Evolutionary conservation across 1,284 basidiomycete species (phyloP).

Genomic region (Moesziomyces antarcticus): DNA sequence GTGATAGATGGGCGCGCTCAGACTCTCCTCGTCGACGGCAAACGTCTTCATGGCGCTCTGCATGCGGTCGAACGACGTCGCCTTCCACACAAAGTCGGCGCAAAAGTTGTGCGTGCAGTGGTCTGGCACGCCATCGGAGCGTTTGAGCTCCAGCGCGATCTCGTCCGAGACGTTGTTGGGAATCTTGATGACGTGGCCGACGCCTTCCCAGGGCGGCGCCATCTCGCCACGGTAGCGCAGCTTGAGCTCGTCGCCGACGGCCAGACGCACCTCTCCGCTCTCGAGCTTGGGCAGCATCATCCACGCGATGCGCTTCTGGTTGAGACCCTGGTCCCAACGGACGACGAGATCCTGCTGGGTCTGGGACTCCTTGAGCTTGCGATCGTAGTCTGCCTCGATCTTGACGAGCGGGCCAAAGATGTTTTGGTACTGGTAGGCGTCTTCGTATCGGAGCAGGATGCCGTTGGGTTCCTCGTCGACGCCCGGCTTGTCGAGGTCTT

Average conservation of each 20-base stretch:
- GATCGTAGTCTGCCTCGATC: conserved; percentile 99
- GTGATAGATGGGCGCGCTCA: conserved; percentile 98
- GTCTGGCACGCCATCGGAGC: conserved; percentile 91
- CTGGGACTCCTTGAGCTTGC: conserved; percentile 95
- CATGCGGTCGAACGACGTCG: conserved; percentile 98
- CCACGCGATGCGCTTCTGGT: conserved; percentile 98
- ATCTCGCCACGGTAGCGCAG: conserved; percentile 88
- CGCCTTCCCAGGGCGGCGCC: conserved; percentile 86
- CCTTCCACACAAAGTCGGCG: conserved; percentile 99
- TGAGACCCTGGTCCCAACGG: conserved; percentile 96
- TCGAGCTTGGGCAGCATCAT: conserved; percentile 95
- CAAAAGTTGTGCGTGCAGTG: conserved; percentile 95
- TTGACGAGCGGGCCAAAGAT: conserved; percentile 98
- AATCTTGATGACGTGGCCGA: conserved; percentile 98
- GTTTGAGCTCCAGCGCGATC: conserved; percentile 90
- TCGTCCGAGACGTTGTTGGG: conserved; percentile 99
- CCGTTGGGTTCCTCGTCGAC: conserved; percentile 80
- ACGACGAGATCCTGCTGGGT: conserved; percentile 96
- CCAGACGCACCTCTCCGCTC: conserved; percentile 95
- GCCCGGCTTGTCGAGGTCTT: conserved; percentile 92
- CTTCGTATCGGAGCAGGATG: conserved; percentile 87
- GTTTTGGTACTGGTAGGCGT: conserved; percentile 99
- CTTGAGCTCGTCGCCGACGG: conserved; percentile 94
- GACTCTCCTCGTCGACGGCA: conserved; percentile 98
- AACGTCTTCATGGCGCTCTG: conserved; percentile 99